These are phyloP conservation scores for Musa acuminata DNA, from an alignment of 176 grass and related monocot genomes.

Conservation along the genomic window DNA sequence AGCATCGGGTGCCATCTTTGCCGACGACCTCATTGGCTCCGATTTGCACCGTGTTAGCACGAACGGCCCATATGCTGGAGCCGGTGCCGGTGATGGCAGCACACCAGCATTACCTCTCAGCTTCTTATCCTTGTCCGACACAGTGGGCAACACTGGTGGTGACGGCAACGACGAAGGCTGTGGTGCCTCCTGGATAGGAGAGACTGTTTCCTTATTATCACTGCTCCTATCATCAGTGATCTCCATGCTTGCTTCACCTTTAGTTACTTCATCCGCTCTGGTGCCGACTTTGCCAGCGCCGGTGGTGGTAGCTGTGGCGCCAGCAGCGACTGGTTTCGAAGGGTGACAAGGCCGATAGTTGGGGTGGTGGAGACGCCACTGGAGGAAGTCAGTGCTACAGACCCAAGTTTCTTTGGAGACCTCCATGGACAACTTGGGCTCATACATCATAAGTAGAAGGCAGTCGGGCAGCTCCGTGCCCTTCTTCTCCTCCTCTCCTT, in stretches of 20 bases:
- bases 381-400: constrained; percentile 76
- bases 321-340: background rate
- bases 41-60: constrained; percentile 88
- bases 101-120: constrained; percentile 9
- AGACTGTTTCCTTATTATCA: background rate
- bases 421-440: constrained; percentile 98
- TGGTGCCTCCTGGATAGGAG: background rate
- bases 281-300: constrained; percentile 18
- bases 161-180: constrained; percentile 7
- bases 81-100: constrained; percentile 13
- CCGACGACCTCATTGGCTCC: constrained; percentile 71
- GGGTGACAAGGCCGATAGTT: background rate
- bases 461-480: constrained; percentile 69
- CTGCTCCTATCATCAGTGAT: constrained; percentile 8
- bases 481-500: constrained; percentile 49
- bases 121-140: constrained; percentile 42
- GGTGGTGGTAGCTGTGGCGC: constrained; percentile 29
- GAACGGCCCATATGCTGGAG: constrained; percentile 47
- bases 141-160: background rate
- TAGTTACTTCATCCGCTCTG: constrained; percentile 5
- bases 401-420: constrained; percentile 98
- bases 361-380: constrained; percentile 48
- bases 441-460: constrained; percentile 95
- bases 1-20: constrained; percentile 46
- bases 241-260: constrained; percentile 6